A percentile compares a stretch with the other conserved stretches of the same genome.
These are phyloP conservation scores for Diaporthe helianthi DNA, from an alignment of 2,329 filamentous ascomycete genomes.

Conservation along the genomic window DNA sequence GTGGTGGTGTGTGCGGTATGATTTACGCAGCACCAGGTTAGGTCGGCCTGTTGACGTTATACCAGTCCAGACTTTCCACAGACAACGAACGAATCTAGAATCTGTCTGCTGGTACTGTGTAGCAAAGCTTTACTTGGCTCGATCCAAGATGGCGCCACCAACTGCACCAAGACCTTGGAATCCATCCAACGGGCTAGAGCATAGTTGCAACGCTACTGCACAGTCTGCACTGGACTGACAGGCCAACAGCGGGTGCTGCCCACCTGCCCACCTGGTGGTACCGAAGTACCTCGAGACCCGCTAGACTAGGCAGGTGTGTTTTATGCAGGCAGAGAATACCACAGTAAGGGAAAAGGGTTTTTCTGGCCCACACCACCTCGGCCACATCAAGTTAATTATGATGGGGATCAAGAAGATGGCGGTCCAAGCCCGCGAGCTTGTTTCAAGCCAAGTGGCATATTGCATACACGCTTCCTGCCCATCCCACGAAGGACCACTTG, in stretches of 20 bases:
- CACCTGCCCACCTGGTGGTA: conserved; percentile 9
- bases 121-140: conserved; percentile 4
- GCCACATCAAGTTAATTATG: neutral
- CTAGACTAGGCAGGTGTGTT: neutral
- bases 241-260: conserved; percentile 19
- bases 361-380: neutral
- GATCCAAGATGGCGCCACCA: conserved; percentile 17
- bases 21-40: neutral
- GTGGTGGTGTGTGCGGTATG: neutral
- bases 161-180: conserved; percentile 12
- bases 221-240: conserved; percentile 12
- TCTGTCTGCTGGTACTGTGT: neutral
- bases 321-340: neutral
- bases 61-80: neutral
- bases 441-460: conserved; percentile 8
- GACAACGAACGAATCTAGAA: conserved; percentile 17
- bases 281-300: neutral
- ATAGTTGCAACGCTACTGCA: conserved; percentile 19
- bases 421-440: conserved; percentile 18
- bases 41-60: neutral
- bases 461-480: neutral
- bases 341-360: neutral
- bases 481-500: conserved; percentile 19
- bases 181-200: conserved; percentile 16
- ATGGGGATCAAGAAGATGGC: conserved; percentile 4